phyloP scores from a whole-genome alignment of 1,284 basidiomycete species.

The Tilletiaria anomala region DNA sequence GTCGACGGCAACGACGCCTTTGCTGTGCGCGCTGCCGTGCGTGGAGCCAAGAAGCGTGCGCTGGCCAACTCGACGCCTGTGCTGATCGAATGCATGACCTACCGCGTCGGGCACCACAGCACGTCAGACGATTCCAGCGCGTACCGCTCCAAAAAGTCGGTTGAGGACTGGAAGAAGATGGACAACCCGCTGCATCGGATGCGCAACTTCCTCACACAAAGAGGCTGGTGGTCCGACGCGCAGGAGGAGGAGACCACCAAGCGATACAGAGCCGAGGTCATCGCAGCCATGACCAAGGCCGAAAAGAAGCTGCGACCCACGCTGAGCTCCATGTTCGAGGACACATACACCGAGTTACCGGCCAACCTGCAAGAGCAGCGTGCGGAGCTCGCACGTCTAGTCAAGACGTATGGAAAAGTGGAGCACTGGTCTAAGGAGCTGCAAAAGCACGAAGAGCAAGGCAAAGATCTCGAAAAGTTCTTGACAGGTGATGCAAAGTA shows the following conservation, averaged over 20 bases:
- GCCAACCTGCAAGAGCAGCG: conserved; percentile 53
- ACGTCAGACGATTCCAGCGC: conserved; percentile 88
- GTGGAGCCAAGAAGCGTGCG: conserved; percentile 62
- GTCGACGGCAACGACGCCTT: conserved; percentile 90
- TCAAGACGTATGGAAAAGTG: conserved; percentile 66
- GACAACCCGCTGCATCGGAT: conserved; percentile 79
- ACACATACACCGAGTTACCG: conserved; percentile 50
- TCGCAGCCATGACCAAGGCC: conserved; percentile 61
- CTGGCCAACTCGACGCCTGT: conserved; percentile 61
- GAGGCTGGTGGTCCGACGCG: conserved; percentile 68
- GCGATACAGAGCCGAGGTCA: conserved; percentile 57
- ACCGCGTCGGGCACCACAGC: conserved; percentile 70
- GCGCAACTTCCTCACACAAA: conserved; percentile 56
- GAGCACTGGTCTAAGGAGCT: conserved; percentile 74
- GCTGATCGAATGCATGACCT: conserved; percentile 55
- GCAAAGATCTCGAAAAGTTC: conserved; percentile 49
- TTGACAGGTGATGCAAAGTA: too few species aligned
- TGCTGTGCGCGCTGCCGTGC: conserved; percentile 66
- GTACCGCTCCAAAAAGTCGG: conserved; percentile 45
- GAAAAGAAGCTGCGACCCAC: conserved; percentile 58
- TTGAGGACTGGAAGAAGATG: conserved; percentile 31
- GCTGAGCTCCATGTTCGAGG: conserved; percentile 66
- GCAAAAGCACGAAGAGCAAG: conserved; percentile 62
- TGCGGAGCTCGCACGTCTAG: conserved; percentile 56
- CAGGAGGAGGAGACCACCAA: conserved; percentile 60